Conservation (phyloP, 108 stramenopile genomes). For the Skeletonema marinoi region DNA sequence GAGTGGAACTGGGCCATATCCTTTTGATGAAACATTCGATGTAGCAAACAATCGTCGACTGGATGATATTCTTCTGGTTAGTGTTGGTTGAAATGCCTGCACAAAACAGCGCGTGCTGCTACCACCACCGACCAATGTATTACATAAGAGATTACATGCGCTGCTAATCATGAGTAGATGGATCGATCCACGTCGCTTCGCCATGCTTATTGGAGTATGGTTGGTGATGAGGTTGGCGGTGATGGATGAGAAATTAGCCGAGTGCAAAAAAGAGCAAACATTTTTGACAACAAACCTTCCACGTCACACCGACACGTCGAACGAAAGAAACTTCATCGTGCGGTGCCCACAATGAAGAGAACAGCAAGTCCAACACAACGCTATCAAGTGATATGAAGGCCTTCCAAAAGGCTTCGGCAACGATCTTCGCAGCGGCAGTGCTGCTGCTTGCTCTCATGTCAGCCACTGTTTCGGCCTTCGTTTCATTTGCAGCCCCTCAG, state of each 20-base stretch:
- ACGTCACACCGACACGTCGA: too few species aligned
- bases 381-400: too few species aligned
- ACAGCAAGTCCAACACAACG: too few species aligned
- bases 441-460: neutral
- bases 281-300: too few species aligned
- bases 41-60: neutral
- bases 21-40: neutral
- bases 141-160: neutral
- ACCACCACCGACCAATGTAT: neutral
- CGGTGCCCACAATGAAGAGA: too few species aligned
- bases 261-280: too few species aligned
- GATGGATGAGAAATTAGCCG: too few species aligned
- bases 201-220: neutral
- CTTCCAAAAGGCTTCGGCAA: neutral
- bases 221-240: too few species aligned
- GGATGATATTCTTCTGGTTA: neutral
- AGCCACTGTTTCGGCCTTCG: neutral
- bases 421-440: neutral
- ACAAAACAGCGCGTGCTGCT: neutral
- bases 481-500: neutral
- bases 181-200: neutral
- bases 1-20: conserved; percentile 1
- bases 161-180: neutral
- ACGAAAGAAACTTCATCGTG: too few species aligned
- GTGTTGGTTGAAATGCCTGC: neutral